phyloP scores from a whole-genome alignment of 176 grass and related monocot species.

The Hyparrhenia diplandra region DNA sequence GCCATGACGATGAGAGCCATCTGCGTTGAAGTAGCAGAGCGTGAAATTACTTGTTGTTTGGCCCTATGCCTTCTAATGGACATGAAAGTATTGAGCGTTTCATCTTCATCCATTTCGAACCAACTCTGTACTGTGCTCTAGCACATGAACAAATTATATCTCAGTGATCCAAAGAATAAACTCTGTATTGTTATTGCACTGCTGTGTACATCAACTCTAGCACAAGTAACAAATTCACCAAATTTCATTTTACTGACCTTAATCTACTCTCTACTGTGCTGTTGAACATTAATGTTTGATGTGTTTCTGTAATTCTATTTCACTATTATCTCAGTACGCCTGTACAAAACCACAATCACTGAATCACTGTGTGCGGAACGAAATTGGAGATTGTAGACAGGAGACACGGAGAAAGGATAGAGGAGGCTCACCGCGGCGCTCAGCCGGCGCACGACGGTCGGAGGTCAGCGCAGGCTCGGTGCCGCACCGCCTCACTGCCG shows the following conservation, averaged over 20 bases:
- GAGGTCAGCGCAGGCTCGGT: not conserved
- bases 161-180: not conserved
- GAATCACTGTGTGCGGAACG: not conserved
- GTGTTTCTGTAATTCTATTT: too few relatives aligned
- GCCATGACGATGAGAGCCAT: slow-evolving; percentile 17
- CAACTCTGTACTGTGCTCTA: not conserved
- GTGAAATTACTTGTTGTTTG: not conserved
- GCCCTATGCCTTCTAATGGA: not conserved
- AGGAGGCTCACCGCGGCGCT: not conserved
- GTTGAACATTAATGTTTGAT: too few relatives aligned
- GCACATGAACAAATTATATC: not conserved
- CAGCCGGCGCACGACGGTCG: not conserved
- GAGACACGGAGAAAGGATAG: not conserved
- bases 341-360: too few relatives aligned
- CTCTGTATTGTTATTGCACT: not conserved
- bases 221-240: too few relatives aligned
- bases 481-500: too few relatives aligned
- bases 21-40: not conserved
- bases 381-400: not conserved
- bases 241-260: too few relatives aligned
- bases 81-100: not conserved
- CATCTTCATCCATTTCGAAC: not conserved
- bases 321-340: too few relatives aligned
- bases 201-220: too few relatives aligned
- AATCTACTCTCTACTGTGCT: too few relatives aligned